Evolutionary conservation across 257 asterid genomes (phyloP), one percentile per base, ranked within the genome.

Genomic region (Nicotiana tabacum): DNA sequence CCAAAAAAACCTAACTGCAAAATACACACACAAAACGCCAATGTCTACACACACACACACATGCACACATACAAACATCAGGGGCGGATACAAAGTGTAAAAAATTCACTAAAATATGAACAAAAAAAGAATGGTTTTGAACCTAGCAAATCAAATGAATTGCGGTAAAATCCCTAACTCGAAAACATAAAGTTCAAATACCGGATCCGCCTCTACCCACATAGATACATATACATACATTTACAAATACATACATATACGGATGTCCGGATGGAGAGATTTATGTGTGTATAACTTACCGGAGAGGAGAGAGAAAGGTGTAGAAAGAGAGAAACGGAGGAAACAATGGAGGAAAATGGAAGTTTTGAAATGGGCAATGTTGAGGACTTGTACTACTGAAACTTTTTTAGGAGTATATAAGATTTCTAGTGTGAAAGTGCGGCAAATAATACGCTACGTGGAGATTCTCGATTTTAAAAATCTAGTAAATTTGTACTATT

Each of bases 391-490:
- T 55, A 17, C n/a, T 4, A 2, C 8, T 56, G 21, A 46, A 46
- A 13, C 2, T 1, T 62, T 69, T 69, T 46, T 39, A 43, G 2
- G 51, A 9, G 51, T 72, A 46, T 72, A 46, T 24, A 46, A 72
- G 60, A 24, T 46, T 72, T 46, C 15, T 72, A 58, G 24, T 46
- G 61, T 46, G 61, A 46, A 72, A 72, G 79, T 72, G 79, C 79
- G 79, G 79, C 79, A 72, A 72, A 72, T 72, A n/a, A n/a, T 24
- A 6, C 9, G 37, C 37, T 24, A 46, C 61, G 78, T 72, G 79
- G 24, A 43, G 7, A 21, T 46, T 72, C n/a, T 46, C 10, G 6
- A 43, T 21, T 72, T 72, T 72, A 2, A 46, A 72, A 72, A 72
- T 72, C 48, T 18, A 43, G 51, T 11, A 0, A 43, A 46, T 46